These are phyloP conservation scores for Solanum hybrid DNA, from an alignment of 305 asterid species.

Conservation along the genomic window DNA sequence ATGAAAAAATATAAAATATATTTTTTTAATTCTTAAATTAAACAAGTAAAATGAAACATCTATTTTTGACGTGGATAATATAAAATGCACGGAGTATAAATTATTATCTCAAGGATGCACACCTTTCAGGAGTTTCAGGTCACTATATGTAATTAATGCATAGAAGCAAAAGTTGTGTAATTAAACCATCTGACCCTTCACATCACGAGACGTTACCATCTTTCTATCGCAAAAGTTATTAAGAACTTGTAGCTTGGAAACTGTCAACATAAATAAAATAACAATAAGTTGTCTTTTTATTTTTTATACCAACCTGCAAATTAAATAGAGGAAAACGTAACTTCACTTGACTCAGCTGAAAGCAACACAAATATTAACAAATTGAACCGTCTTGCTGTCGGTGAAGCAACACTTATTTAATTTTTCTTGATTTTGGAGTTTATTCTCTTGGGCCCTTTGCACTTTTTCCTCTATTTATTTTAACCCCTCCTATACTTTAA, in stretches of 20 bases:
- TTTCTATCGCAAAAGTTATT: background rate
- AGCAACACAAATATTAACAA: background rate
- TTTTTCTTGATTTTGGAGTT: background rate
- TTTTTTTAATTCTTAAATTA: background rate
- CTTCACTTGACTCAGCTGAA: constrained; percentile 3
- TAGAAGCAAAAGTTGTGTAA: background rate
- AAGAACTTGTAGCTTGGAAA: background rate
- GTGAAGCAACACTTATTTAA: background rate
- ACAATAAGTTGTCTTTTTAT: background rate
- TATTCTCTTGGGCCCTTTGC: background rate
- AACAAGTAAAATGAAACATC: background rate
- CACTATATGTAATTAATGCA: background rate
- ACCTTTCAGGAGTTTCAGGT: background rate
- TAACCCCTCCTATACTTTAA: background rate
- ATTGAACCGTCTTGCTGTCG: background rate
- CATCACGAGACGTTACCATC: background rate
- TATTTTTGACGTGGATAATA: background rate
- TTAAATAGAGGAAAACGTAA: background rate
- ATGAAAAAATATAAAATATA: background rate
- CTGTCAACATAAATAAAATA: background rate
- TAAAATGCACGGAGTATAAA: background rate
- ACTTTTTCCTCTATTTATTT: background rate
- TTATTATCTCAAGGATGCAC: background rate
- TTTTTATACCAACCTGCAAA: background rate
- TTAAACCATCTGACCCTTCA: background rate